A percentile compares a stretch with the other conserved stretches of the same genome.
Conservation (phyloP, 202 grass and related monocot genomes). For the Musa balbisiana region DNA sequence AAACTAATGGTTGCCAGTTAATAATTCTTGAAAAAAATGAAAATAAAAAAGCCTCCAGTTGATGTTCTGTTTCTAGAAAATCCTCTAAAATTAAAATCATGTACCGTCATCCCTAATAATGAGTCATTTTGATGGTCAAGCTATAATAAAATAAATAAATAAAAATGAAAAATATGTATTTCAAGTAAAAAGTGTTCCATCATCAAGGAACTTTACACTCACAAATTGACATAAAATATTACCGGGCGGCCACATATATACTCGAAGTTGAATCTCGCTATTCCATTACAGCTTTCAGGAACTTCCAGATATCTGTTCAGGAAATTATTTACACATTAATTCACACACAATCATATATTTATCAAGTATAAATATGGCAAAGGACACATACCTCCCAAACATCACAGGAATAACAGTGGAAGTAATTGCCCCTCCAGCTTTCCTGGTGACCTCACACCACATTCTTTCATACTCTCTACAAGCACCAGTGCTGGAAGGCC, state of each 20-base stretch:
- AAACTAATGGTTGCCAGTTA: no score
- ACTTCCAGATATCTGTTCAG: conserved; percentile 70
- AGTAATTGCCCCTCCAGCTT: conserved; percentile 36
- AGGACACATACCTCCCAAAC: conserved; percentile 70
- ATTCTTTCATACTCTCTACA: conserved; percentile 47
- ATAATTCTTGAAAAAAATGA: no score
- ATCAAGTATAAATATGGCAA: not conserved
- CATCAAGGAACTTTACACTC: not conserved
- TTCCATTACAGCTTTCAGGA: conserved; percentile 80
- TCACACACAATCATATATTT: not conserved
- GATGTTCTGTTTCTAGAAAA: no score
- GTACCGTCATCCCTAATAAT: not conserved
- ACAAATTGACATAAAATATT: conserved; percentile 26
- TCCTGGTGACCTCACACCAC: conserved; percentile 47
- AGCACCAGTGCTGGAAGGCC: conserved; percentile 54
- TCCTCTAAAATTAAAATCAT: not conserved
- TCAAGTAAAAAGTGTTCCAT: not conserved
- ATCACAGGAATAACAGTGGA: conserved; percentile 68
- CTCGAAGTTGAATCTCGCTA: conserved; percentile 82
- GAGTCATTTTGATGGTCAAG: not conserved
- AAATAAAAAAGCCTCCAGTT: no score
- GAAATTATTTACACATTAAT: conserved; percentile 6
- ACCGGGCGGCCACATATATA: conserved; percentile 87
- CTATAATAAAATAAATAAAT: not conserved
- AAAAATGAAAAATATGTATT: not conserved